A percentile compares a stretch with the other conserved stretches of the same genome.
Evolutionary conservation across 306 rosid species (phyloP).

Genomic region (Castanea sativa): DNA sequence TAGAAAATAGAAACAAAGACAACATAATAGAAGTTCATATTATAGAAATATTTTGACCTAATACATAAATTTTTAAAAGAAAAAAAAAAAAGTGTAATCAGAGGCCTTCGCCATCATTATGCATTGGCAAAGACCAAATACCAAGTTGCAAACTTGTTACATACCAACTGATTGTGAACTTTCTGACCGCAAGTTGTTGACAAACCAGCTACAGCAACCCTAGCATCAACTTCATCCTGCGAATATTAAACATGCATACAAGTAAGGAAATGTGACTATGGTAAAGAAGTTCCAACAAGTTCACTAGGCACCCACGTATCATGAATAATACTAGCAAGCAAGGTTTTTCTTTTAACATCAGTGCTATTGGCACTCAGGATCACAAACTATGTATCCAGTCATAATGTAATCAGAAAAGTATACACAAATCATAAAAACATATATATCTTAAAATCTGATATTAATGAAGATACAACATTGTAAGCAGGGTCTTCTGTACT

Average conservation of each 20-base stretch:
- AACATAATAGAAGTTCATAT: neutral
- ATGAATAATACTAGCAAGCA: conserved; percentile 11
- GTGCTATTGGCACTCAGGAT: neutral
- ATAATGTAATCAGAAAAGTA: neutral
- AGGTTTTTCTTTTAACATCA: neutral
- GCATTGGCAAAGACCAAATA: conserved; percentile 21
- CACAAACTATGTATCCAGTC: neutral
- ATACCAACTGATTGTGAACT: conserved; percentile 95
- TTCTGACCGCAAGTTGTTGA: conserved; percentile 97
- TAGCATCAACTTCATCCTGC: conserved; percentile 81
- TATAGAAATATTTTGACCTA: neutral
- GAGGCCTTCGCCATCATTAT: neutral
- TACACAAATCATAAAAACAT: neutral
- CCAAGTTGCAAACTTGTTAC: neutral
- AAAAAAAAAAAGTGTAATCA: too few relatives aligned
- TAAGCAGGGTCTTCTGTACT: conserved; percentile 90
- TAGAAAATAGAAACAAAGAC: conserved; percentile 7
- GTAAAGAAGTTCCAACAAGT: neutral
- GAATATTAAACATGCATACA: conserved; percentile 17
- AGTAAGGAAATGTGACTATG: conserved; percentile 7
- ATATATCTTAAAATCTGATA: conserved; percentile 68
- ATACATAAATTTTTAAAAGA: too few relatives aligned
- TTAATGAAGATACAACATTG: conserved; percentile 47
- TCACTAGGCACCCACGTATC: neutral
- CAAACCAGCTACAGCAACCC: conserved; percentile 74